A percentile compares a stretch with the other conserved stretches of the same genome.
Conservation (phyloP, 75 land plant genomes). For the Pinus tabuliformis region DNA sequence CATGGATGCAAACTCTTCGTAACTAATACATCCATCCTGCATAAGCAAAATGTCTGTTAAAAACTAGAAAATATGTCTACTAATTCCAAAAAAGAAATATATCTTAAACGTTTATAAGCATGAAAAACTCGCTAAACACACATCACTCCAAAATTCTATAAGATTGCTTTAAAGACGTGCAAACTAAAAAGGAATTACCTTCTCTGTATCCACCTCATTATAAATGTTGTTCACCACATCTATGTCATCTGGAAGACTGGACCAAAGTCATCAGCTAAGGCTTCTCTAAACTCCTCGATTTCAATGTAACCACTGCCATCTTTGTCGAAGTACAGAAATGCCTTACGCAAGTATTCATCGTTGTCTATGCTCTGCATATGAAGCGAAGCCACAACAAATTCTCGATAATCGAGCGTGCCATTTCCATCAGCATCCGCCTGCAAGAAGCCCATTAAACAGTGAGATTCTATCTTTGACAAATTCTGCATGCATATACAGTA, state of each 20-base stretch:
- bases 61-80: not conserved
- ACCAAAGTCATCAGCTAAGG: constrained; percentile 41
- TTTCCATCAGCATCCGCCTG: constrained; percentile 50
- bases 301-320: constrained; percentile 60
- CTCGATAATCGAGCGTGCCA: constrained; percentile 41
- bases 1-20: constrained; percentile 69
- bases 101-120: not conserved
- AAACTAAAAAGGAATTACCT: constrained; percentile 22
- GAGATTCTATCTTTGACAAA: no score
- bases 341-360: constrained; percentile 53
- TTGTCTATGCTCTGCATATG: constrained; percentile 63
- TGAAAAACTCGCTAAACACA: not conserved
- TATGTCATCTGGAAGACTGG: constrained; percentile 13
- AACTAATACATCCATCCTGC: constrained; percentile 69
- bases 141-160: not conserved
- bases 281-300: constrained; percentile 50
- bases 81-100: not conserved
- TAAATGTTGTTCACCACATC: constrained; percentile 63
- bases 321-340: constrained; percentile 52
- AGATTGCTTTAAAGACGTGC: not conserved
- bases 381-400: constrained; percentile 45
- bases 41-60: constrained; percentile 1
- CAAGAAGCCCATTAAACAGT: not conserved
- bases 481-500: not conserved
- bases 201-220: constrained; percentile 70